Evolutionary conservation across 2,329 filamentous ascomycete species (phyloP).

Genomic region (Neonectria neomacrospora): DNA sequence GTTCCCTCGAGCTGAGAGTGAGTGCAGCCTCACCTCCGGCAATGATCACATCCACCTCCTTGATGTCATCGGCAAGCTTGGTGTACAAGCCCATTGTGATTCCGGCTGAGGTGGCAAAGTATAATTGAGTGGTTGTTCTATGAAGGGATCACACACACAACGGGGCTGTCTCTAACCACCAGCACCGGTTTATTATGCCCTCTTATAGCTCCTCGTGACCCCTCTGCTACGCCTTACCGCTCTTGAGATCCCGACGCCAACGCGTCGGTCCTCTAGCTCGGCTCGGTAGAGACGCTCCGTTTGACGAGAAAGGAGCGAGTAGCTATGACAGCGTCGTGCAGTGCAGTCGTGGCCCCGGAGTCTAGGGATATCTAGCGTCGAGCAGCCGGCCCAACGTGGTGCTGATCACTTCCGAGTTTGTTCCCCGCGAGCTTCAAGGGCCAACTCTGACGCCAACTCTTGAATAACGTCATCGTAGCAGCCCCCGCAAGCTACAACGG

Average conservation of each 20-base stretch:
- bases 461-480: background rate
- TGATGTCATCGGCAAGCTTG: constrained; percentile 10
- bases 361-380: background rate
- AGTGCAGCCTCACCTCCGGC: constrained; percentile 30
- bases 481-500: background rate
- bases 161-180: background rate
- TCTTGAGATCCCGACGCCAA: background rate
- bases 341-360: background rate
- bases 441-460: background rate
- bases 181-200: background rate
- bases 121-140: background rate
- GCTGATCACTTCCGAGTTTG: background rate
- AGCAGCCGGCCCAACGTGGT: background rate
- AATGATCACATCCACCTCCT: constrained; percentile 38
- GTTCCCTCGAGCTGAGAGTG: background rate
- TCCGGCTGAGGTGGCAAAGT: background rate
- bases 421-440: background rate
- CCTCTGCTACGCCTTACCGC: background rate
- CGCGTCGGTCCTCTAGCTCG: background rate
- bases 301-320: background rate
- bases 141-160: background rate
- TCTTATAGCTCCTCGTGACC: background rate
- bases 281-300: background rate
- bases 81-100: constrained; percentile 14
- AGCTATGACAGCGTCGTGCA: background rate